These are phyloP conservation scores for Lachancea sp. DNA, from an alignment of 805 yeast species.

Conservation along the genomic window DNA sequence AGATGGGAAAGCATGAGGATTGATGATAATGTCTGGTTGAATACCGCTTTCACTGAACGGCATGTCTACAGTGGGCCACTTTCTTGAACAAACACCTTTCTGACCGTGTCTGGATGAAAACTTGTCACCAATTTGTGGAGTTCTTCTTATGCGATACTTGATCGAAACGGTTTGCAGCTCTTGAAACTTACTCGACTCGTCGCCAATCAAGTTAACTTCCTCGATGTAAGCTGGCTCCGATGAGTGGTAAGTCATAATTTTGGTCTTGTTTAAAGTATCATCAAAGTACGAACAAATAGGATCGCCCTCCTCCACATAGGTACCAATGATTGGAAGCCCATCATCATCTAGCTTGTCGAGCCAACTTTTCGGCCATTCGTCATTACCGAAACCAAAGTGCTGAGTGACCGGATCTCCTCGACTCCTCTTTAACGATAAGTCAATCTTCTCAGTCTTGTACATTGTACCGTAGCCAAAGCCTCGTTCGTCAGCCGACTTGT, in stretches of 20 bases:
- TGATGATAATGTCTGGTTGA: conserved; percentile 94
- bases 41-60: conserved; percentile 96
- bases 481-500: conserved; percentile 95
- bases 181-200: conserved; percentile 55
- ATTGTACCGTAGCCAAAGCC: conserved; percentile 98
- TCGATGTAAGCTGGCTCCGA: conserved; percentile 92
- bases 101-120: conserved; percentile 97
- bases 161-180: conserved; percentile 83
- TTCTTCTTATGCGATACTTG: conserved; percentile 84
- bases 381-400: conserved; percentile 90
- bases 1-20: conserved; percentile 99
- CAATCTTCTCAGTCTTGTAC: conserved; percentile 89
- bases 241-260: conserved; percentile 87
- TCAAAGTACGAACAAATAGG: conserved; percentile 91
- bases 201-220: conserved; percentile 88
- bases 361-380: conserved; percentile 91
- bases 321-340: conserved; percentile 88
- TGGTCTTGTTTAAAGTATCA: conserved; percentile 84
- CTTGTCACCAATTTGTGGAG: conserved; percentile 95
- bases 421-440: conserved; percentile 66
- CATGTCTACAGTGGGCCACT: conserved; percentile 96
- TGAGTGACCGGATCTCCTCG: conserved; percentile 93
- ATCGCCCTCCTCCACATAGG: conserved; percentile 87
- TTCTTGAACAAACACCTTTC: conserved; percentile 96
- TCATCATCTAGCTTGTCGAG: conserved; percentile 80